These are phyloP conservation scores for Salix suchowensis DNA, from an alignment of 345 rosid species.

Conservation along the genomic window DNA sequence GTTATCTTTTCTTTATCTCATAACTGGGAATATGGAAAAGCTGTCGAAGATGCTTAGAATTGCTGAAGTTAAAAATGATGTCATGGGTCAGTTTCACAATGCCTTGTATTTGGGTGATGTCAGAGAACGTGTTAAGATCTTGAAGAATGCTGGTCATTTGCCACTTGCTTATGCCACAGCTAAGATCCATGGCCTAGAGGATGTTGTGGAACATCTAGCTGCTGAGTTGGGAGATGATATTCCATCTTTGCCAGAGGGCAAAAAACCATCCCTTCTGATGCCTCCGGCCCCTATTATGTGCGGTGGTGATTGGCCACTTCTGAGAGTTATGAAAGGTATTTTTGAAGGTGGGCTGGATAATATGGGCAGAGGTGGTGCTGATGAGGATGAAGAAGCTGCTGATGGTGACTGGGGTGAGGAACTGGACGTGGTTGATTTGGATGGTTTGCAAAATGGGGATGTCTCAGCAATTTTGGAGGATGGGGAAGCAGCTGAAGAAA, in stretches of 20 bases:
- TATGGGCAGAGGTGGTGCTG: conserved; percentile 42
- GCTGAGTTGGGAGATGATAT: conserved; percentile 64
- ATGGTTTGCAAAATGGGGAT: conserved; percentile 61
- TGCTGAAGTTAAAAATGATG: conserved; percentile 88
- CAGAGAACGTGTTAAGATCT: conserved; percentile 76
- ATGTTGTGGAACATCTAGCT: conserved; percentile 67
- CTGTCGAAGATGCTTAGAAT: conserved; percentile 86
- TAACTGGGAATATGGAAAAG: conserved; percentile 82
- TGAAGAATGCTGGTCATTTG: conserved; percentile 83
- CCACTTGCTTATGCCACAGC: conserved; percentile 88
- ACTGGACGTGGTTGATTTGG: conserved; percentile 64
- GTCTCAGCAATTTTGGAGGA: conserved; percentile 50
- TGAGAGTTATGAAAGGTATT: conserved; percentile 88
- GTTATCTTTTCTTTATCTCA: conserved; percentile 81
- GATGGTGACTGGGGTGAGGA: conserved; percentile 88
- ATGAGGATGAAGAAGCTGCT: conserved; percentile 69
- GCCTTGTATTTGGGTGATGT: conserved; percentile 88
- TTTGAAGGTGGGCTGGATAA: conserved; percentile 87
- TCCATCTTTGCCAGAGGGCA: conserved; percentile 71
- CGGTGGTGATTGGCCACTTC: conserved; percentile 96
- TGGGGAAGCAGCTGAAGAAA: conserved; percentile 61
- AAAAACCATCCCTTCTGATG: conserved; percentile 64
- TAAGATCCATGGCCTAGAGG: conserved; percentile 70
- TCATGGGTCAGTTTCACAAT: conserved; percentile 96
- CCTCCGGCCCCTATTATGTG: conserved; percentile 70